Base-by-base conservation (phyloP, 1,284 basidiomycete species). In the Heterobasidion annosum region DNA sequence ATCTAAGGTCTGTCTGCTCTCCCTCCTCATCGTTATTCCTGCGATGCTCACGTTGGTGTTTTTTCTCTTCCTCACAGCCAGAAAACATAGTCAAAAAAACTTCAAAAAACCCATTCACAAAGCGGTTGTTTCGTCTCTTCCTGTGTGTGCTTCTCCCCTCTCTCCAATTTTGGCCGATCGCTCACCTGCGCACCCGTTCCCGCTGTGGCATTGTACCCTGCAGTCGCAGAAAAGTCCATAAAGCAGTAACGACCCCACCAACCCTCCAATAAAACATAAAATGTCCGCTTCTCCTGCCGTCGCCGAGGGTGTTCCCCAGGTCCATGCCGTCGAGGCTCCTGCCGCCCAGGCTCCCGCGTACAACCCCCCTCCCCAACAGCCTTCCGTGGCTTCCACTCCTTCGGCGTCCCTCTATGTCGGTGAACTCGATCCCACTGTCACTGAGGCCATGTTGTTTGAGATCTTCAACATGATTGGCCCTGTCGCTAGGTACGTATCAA, bases 381-480 rank as follows among this genome's bases (percentile, higher is more conserved):
- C 81, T 50, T 72, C 80, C 12, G 75, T 77, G 54, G 73, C 82
- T 57, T 75, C 86, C 56, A 78, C 87, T 56, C 87, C 89, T 47
- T 91, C 89, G 56, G 92, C 95, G 42, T 97, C 93, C 58, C 91
- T 99, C 67, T 99, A 99, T 75, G 97, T 99, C 61, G 97, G 97
- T 61, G 97, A 99, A 79, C 89, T 99, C 64, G 97, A 99, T 75
- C 87, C 90, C 63, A 89, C 90, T 61, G 96, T 99, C 72, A 94
- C 95, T 52, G 97, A 99, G 81, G 96, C 97, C 59, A 98, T 98
- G 92, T 83, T 99, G 58, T 99, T 98, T 69, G 97, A 99, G 80
- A 99, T 99, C 71, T 99, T 99, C 82, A 98, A 96, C 74, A 97
- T 99, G 93, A 93, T 99, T 73, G 97, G 97, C 56, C 95, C 96